Evolutionary conservation across 2,329 filamentous ascomycete genomes (phyloP).

Genomic region (Clathrospora elynae): DNA sequence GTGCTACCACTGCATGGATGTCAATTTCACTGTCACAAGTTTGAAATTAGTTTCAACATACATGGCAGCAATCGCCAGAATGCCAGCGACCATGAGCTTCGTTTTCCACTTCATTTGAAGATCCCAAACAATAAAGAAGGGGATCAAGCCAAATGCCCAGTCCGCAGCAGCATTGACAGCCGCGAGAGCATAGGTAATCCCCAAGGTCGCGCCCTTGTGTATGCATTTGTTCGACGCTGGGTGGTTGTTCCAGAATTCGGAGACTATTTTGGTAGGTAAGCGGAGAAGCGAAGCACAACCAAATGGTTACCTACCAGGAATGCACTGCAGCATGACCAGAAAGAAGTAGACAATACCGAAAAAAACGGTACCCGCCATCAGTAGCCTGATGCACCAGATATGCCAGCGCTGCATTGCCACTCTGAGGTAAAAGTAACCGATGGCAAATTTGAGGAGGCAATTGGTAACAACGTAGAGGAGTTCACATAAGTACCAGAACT

Average conservation of each 20-base stretch:
- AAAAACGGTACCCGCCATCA: conserved; percentile 54
- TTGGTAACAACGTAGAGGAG: conserved; percentile 59
- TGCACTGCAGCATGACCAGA: conserved; percentile 59
- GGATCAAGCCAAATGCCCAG: conserved; percentile 42
- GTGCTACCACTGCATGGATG: conserved; percentile 54
- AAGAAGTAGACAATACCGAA: conserved; percentile 58
- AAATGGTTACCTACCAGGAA: conserved; percentile 41
- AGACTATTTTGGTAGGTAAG: conserved; percentile 33
- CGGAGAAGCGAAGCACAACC: not conserved
- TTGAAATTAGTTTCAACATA: conserved; percentile 17
- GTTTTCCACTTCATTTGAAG: conserved; percentile 60
- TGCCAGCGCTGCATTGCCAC: conserved; percentile 56
- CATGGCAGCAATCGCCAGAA: conserved; percentile 57
- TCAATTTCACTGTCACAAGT: not conserved
- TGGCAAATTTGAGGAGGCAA: conserved; percentile 57
- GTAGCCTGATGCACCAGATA: conserved; percentile 52
- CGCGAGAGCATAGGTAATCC: conserved; percentile 53
- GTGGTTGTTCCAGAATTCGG: conserved; percentile 57
- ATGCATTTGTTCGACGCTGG: conserved; percentile 51
- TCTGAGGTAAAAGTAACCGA: conserved; percentile 60
- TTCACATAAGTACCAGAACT: conserved; percentile 63
- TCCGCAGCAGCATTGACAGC: conserved; percentile 40
- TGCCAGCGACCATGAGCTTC: conserved; percentile 58
- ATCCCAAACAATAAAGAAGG: conserved; percentile 59
- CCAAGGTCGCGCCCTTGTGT: conserved; percentile 54